Conservation (phyloP, 495 filamentous ascomycete genomes). For the Podospora fimiseda region DNA sequence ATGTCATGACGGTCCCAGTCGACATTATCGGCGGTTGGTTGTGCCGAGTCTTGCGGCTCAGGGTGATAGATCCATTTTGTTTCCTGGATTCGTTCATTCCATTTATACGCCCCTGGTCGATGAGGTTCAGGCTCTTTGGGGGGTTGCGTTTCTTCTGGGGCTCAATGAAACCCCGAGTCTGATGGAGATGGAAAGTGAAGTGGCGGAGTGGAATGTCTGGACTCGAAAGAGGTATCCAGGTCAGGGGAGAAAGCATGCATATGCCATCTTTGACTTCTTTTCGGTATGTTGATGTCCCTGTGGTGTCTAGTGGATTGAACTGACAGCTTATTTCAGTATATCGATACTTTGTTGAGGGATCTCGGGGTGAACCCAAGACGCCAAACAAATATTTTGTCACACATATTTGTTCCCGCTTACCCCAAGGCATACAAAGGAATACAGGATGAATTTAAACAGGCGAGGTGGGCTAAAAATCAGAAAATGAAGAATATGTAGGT, state of each 20-base stretch:
- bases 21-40: constrained; percentile 21
- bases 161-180: constrained; percentile 19
- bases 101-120: constrained; percentile 24
- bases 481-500: too few relatives aligned
- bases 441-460: not conserved
- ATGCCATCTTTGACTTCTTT: constrained; percentile 27
- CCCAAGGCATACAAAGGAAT: not conserved
- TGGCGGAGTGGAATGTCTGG: constrained; percentile 31
- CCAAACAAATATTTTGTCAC: not conserved
- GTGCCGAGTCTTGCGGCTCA: constrained; percentile 10
- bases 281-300: constrained; percentile 9
- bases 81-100: constrained; percentile 29
- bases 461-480: too few relatives aligned
- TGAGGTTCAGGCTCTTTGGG: constrained; percentile 28
- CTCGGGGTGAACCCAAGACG: not conserved
- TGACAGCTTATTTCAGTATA: not conserved
- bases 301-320: not conserved
- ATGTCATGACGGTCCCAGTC: constrained; percentile 14
- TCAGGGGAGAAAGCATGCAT: constrained; percentile 18
- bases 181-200: constrained; percentile 26
- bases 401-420: constrained; percentile 2
- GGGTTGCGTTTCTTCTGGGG: constrained; percentile 23
- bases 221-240: constrained; percentile 30
- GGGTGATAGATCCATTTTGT: constrained; percentile 25
- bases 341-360: not conserved